Evolutionary conservation across 129 eudicot genomes (phyloP).

Genomic region (Helianthus annuus): HanXRQr2.0-SUNRISE NC_035434.2:152582257-152582756

Average conservation of each 20-base stretch:
- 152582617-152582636: not conserved
- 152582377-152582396: constrained; percentile 66
- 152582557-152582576: too few species aligned
- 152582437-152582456: constrained; percentile 4
- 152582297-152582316: constrained; percentile 96
- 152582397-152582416: constrained; percentile 91
- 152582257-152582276: not conserved
- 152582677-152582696: not conserved
- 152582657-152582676: not conserved
- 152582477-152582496: too few species aligned
- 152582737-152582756: not conserved
- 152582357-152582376: constrained; percentile 52
- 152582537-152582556: too few species aligned
- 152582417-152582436: constrained; percentile 51
- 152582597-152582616: too few species aligned
- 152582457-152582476: not conserved
- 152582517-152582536: too few species aligned
- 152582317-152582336: constrained; percentile 99
- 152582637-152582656: not conserved
- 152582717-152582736: too few species aligned
- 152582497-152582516: too few species aligned
- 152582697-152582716: not conserved
- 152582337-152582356: constrained; percentile 91
- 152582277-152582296: constrained; percentile 15
- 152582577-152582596: too few species aligned